A percentile compares a stretch with the other conserved stretches of the same genome.
Conservation (phyloP, 1,139 yeast genomes). For the Magnusiomyces sp. region DNA sequence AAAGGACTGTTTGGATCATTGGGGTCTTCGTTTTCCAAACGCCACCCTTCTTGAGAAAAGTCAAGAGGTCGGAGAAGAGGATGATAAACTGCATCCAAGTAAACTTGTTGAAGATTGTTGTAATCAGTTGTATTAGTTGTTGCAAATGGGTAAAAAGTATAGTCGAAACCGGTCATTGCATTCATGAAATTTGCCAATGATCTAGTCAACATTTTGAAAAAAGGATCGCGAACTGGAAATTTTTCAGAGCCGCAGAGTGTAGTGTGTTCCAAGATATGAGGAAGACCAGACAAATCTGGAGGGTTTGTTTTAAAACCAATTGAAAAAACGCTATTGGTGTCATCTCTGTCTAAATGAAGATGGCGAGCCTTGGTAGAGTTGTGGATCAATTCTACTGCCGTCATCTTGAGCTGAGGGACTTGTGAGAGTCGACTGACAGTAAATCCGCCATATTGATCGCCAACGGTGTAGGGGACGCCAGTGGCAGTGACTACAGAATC, state of each 20-base stretch:
- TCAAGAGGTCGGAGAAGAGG: constrained; percentile 75
- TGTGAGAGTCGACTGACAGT: constrained; percentile 52
- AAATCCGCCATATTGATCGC: constrained; percentile 56
- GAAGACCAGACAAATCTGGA: constrained; percentile 88
- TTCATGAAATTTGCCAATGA: constrained; percentile 90
- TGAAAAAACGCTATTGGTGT: constrained; percentile 69
- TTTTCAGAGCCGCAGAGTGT: constrained; percentile 87
- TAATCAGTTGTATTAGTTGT: constrained; percentile 82
- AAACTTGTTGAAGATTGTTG: constrained; percentile 76
- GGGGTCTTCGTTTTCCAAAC: constrained; percentile 66
- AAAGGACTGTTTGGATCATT: constrained; percentile 51
- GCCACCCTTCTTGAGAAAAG: constrained; percentile 96
- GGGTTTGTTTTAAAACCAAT: constrained; percentile 91
- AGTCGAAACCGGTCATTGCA: constrained; percentile 97
- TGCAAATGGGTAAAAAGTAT: constrained; percentile 92
- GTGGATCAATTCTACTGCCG: constrained; percentile 70
- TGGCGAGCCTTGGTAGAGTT: constrained; percentile 66
- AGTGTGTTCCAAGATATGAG: constrained; percentile 92
- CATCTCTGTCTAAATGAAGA: constrained; percentile 75
- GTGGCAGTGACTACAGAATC: constrained; percentile 6
- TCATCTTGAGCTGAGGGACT: constrained; percentile 73
- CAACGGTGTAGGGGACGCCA: constrained; percentile 38
- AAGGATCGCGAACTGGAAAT: constrained; percentile 93
- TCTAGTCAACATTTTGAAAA: constrained; percentile 91
- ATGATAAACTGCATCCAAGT: constrained; percentile 76